These are phyloP conservation scores for Myxozyma monticola DNA, from an alignment of 805 yeast species.

Conservation along the genomic window DNA sequence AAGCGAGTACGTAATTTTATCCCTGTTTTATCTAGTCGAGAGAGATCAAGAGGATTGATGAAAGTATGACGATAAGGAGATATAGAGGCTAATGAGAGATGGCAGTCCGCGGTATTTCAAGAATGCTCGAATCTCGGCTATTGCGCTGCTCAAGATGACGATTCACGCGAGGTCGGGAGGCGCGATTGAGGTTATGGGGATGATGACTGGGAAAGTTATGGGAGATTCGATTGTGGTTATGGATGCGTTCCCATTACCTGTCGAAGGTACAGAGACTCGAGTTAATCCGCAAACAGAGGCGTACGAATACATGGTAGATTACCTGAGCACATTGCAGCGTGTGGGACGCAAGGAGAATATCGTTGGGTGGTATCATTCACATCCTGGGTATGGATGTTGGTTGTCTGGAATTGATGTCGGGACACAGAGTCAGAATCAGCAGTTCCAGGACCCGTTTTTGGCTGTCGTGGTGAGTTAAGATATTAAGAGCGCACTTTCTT, in stretches of 20 bases:
- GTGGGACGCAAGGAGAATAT: slow-evolving; percentile 63
- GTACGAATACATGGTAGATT: slow-evolving; percentile 91
- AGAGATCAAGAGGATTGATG: not conserved
- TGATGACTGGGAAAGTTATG: slow-evolving; percentile 76
- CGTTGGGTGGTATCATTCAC: slow-evolving; percentile 97
- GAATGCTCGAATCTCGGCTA: slow-evolving; percentile 61
- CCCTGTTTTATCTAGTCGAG: slow-evolving; percentile 9
- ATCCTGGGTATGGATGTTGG: slow-evolving; percentile 98
- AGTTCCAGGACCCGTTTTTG: slow-evolving; percentile 85
- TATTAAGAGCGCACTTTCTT: not conserved
- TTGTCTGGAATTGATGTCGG: slow-evolving; percentile 88
- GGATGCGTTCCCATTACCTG: slow-evolving; percentile 87
- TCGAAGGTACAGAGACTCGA: slow-evolving; percentile 92
- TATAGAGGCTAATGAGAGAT: not conserved
- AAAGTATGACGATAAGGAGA: not conserved
- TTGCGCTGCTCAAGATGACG: slow-evolving; percentile 74
- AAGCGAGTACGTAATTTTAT: slow-evolving; percentile 27
- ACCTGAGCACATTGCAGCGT: slow-evolving; percentile 56
- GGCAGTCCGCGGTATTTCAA: slow-evolving; percentile 60
- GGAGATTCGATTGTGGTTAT: slow-evolving; percentile 60
- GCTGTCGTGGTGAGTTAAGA: slow-evolving; percentile 67
- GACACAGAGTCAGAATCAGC: slow-evolving; percentile 82
- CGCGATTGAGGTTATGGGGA: slow-evolving; percentile 90
- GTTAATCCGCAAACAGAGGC: slow-evolving; percentile 95
- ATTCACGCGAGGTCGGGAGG: slow-evolving; percentile 84